phyloP scores from a whole-genome alignment of 805 yeast species.

The Nakazawaea ambrosiae region DNA sequence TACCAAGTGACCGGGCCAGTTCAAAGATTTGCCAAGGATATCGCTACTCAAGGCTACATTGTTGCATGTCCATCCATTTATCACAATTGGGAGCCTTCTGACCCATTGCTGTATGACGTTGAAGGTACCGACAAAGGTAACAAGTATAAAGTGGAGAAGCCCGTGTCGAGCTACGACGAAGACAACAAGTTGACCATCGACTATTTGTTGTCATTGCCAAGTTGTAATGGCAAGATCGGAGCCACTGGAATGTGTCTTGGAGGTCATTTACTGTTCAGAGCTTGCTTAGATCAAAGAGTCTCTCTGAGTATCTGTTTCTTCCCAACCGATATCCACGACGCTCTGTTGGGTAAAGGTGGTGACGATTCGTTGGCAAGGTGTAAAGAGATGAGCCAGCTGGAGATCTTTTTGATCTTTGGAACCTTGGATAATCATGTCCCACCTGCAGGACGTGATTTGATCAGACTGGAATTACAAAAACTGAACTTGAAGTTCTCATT shows the following conservation, averaged over 20 bases:
- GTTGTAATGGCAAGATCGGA: slow-evolving; percentile 69
- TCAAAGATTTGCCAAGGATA: slow-evolving; percentile 65
- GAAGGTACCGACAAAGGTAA: slow-evolving; percentile 77
- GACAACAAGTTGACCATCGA: slow-evolving; percentile 61
- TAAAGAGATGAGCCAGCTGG: slow-evolving; percentile 47
- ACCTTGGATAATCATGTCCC: slow-evolving; percentile 78
- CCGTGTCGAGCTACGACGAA: slow-evolving; percentile 67
- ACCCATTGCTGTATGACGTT: slow-evolving; percentile 60
- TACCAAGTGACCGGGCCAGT: slow-evolving; percentile 85
- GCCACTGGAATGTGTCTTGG: slow-evolving; percentile 88
- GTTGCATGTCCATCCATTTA: slow-evolving; percentile 77
- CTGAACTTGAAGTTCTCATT: slow-evolving; percentile 59
- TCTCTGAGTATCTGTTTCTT: slow-evolving; percentile 68
- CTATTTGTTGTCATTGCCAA: slow-evolving; percentile 46
- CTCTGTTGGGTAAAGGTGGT: slow-evolving; percentile 55
- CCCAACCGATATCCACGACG: slow-evolving; percentile 73
- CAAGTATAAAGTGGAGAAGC: slow-evolving; percentile 56
- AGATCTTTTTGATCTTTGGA: slow-evolving; percentile 65
- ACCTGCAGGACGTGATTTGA: slow-evolving; percentile 66
- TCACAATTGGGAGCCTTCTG: slow-evolving; percentile 61
- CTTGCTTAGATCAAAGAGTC: slow-evolving; percentile 57
- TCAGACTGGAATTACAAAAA: slow-evolving; percentile 52
- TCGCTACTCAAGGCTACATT: slow-evolving; percentile 74
- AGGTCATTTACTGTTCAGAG: slow-evolving; percentile 73
- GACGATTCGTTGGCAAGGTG: slow-evolving; percentile 61